These are phyloP conservation scores for Lecanicillium sp. DNA, from an alignment of 2,329 filamentous ascomycete species.

Conservation along the genomic window DNA sequence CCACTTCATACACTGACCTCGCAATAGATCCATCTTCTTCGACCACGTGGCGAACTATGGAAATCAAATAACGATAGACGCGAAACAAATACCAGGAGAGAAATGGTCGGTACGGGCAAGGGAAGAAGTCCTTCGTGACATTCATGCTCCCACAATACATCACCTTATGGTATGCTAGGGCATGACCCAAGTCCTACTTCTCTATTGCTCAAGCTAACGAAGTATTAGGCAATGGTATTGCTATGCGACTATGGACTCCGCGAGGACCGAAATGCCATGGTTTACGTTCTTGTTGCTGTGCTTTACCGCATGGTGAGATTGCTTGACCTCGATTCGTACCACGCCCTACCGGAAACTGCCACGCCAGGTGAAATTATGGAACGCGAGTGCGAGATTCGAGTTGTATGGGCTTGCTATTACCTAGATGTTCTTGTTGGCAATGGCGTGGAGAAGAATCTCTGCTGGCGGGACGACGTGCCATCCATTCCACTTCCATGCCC, in stretches of 20 bases:
- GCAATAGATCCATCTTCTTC: constrained; percentile 11
- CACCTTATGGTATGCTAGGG: constrained; percentile 13
- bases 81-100: constrained; percentile 10
- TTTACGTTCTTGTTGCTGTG: constrained; percentile 14
- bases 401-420: constrained; percentile 18
- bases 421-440: constrained; percentile 14
- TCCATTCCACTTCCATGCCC: constrained; percentile 14
- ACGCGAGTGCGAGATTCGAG: constrained; percentile 13
- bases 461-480: constrained; percentile 14
- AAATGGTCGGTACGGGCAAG: constrained; percentile 14
- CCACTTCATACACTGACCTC: background rate
- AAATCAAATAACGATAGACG: constrained; percentile 3
- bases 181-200: constrained; percentile 1
- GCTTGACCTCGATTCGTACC: constrained; percentile 12
- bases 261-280: constrained; percentile 15
- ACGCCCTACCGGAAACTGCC: constrained; percentile 3
- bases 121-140: constrained; percentile 11
- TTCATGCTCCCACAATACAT: constrained; percentile 13
- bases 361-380: constrained; percentile 8
- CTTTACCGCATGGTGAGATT: constrained; percentile 15
- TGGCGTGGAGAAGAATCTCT: constrained; percentile 14
- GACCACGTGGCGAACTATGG: constrained; percentile 6
- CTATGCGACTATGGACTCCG: constrained; percentile 16
- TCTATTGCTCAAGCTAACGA: constrained; percentile 13
- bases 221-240: constrained; percentile 12